These are phyloP conservation scores for Claviceps monticola DNA, from an alignment of 2,329 filamentous ascomycete genomes.

Conservation along the genomic window DNA sequence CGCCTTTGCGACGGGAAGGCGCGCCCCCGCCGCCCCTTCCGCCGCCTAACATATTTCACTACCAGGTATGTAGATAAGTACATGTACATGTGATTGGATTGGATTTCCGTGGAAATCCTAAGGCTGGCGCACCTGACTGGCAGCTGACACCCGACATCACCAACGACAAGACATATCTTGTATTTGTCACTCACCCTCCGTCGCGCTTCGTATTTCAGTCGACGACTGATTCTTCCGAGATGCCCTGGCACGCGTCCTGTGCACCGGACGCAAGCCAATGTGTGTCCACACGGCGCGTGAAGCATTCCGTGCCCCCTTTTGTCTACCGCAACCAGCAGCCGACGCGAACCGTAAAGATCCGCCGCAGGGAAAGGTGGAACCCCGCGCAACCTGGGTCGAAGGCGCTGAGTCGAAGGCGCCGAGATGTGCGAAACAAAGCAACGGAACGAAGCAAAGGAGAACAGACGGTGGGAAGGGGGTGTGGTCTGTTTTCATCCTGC, in stretches of 20 bases:
- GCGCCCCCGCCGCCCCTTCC: slow-evolving; percentile 4
- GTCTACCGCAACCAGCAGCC: background rate
- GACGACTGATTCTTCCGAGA: background rate
- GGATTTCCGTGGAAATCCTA: too few species aligned
- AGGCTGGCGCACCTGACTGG: background rate
- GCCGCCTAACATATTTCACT: background rate
- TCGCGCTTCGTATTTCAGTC: background rate
- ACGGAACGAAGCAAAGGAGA: background rate
- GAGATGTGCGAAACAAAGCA: background rate
- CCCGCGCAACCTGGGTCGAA: background rate
- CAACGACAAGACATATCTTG: background rate
- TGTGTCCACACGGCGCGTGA: background rate
- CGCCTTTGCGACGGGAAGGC: slow-evolving; percentile 6
- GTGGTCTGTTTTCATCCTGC: too few species aligned
- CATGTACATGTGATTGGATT: too few species aligned
- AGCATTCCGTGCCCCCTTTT: background rate
- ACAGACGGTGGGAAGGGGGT: too few species aligned
- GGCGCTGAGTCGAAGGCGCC: too few species aligned
- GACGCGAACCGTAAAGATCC: background rate
- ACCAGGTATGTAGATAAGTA: too few species aligned
- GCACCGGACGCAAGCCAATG: background rate
- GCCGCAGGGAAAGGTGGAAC: background rate
- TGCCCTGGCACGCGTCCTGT: background rate
- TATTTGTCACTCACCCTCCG: background rate
- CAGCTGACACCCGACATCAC: background rate